Evolutionary conservation across 1,284 basidiomycete genomes (phyloP).

Genomic region (Cryptococcus maquisensis): DNA sequence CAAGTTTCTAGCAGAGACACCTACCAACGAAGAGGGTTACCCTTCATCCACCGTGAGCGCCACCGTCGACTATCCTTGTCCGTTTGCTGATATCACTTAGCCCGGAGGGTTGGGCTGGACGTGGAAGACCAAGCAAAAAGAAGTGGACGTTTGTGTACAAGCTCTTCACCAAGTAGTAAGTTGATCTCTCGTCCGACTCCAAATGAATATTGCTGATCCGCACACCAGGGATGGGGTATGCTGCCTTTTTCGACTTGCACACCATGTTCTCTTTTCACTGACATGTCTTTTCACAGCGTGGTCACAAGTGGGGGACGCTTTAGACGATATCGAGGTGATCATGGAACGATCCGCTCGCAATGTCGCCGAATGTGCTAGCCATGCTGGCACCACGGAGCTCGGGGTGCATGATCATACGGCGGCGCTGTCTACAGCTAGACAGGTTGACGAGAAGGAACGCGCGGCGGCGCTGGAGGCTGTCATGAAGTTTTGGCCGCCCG

Average conservation of each 20-base stretch:
- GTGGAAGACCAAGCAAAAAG: constrained; percentile 33
- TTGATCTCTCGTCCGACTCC: not conserved
- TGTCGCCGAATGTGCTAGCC: constrained; percentile 12
- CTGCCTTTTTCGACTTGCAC: too few relatives aligned
- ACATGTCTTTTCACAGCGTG: constrained; percentile 14
- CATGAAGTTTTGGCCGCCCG: constrained; percentile 9
- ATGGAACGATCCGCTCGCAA: constrained; percentile 28
- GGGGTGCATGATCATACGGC: not conserved
- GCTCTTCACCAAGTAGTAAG: constrained; percentile 36
- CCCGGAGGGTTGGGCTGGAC: constrained; percentile 38
- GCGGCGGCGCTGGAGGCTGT: constrained; percentile 4
- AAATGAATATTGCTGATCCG: not conserved
- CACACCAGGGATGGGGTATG: constrained; percentile 21
- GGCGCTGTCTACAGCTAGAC: not conserved
- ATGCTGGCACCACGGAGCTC: not conserved
- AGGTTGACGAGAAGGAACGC: constrained; percentile 1
- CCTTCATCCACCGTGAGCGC: constrained; percentile 28
- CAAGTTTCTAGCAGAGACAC: constrained; percentile 32
- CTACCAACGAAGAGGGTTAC: constrained; percentile 39
- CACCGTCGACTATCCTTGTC: not conserved
- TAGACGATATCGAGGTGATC: constrained; percentile 17
- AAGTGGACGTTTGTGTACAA: constrained; percentile 24
- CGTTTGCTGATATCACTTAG: constrained; percentile 6
- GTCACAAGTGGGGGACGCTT: constrained; percentile 21
- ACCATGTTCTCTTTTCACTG: too few relatives aligned